Evolutionary conservation across 2,329 filamentous ascomycete species (phyloP).

Genomic region (Fusarium sp.): DNA sequence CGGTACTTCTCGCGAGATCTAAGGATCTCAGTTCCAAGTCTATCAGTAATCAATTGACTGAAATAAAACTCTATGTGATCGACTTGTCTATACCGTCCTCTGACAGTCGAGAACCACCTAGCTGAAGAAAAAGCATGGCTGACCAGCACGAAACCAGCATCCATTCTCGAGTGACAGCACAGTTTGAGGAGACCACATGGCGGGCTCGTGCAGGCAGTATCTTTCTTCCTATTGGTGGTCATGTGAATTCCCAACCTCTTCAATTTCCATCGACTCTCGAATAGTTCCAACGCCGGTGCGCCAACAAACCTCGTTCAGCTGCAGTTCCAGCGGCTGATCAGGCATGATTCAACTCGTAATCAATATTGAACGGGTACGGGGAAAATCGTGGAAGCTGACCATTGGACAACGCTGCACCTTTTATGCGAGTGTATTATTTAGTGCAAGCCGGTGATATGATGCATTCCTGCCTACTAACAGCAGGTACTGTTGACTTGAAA

Average conservation of each 20-base stretch:
- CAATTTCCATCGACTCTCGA: conserved; percentile 28
- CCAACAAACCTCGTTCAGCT: conserved; percentile 39
- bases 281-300: conserved; percentile 18
- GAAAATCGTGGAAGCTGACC: conserved; percentile 48
- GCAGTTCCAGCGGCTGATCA: conserved; percentile 39
- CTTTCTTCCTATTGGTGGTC: conserved; percentile 35
- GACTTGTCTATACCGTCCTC: conserved; percentile 21
- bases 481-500: conserved; percentile 5
- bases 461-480: conserved; percentile 1
- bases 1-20: not conserved
- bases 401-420: conserved; percentile 43
- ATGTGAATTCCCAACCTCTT: conserved; percentile 41
- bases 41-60: not conserved
- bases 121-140: conserved; percentile 13
- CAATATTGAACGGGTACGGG: conserved; percentile 37
- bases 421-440: conserved; percentile 46
- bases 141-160: not conserved
- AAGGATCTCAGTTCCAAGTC: conserved; percentile 1
- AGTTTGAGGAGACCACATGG: conserved; percentile 30
- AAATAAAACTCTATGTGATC: conserved; percentile 7
- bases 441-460: conserved; percentile 37
- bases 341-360: conserved; percentile 42
- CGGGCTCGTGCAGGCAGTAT: conserved; percentile 22
- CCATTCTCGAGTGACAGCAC: conserved; percentile 1
- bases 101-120: not conserved